Evolutionary conservation across 768 basidiomycete genomes (phyloP).

Genomic region (Lactarius akahatsu): DNA sequence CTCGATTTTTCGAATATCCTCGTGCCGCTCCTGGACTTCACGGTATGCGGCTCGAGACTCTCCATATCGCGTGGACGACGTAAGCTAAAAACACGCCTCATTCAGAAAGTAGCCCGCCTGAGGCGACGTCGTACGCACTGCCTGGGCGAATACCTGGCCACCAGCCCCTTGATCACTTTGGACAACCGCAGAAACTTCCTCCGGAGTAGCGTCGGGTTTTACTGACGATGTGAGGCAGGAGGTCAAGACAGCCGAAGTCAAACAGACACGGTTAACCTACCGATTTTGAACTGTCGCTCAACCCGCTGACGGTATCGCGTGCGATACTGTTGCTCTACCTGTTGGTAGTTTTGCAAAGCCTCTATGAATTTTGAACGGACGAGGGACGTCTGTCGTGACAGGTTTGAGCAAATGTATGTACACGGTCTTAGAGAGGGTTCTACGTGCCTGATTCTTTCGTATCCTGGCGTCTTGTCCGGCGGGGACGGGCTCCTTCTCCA

Average conservation of each 20-base stretch:
- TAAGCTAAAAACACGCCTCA: slow-evolving; percentile 47
- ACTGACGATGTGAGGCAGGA: slow-evolving; percentile 44
- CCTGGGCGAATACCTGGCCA: slow-evolving; percentile 85
- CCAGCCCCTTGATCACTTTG: slow-evolving; percentile 71
- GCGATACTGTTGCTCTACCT: slow-evolving; percentile 78
- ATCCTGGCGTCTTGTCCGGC: slow-evolving; percentile 69
- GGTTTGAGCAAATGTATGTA: not conserved
- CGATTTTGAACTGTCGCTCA: slow-evolving; percentile 86
- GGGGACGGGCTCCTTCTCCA: slow-evolving; percentile 64
- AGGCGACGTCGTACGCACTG: slow-evolving; percentile 45
- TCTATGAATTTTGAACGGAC: slow-evolving; percentile 64
- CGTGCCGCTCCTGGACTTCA: slow-evolving; percentile 87
- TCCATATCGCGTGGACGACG: slow-evolving; percentile 76
- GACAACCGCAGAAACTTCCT: slow-evolving; percentile 85
- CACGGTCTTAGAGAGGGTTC: not conserved
- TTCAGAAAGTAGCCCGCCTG: not conserved
- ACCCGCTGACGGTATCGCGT: slow-evolving; percentile 76
- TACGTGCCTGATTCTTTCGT: slow-evolving; percentile 70
- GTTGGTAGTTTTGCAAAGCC: slow-evolving; percentile 81
- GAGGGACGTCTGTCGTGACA: slow-evolving; percentile 24
- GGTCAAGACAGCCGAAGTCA: slow-evolving; percentile 1
- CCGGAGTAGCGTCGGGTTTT: slow-evolving; percentile 89
- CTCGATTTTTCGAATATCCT: slow-evolving; percentile 83
- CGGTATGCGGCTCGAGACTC: slow-evolving; percentile 78
- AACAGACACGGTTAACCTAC: slow-evolving; percentile 39